A percentile compares a stretch with the other conserved stretches of the same genome.
phyloP scores from a whole-genome alignment of 768 basidiomycete species.

The Pilatotrama ljubarskyi region DNA sequence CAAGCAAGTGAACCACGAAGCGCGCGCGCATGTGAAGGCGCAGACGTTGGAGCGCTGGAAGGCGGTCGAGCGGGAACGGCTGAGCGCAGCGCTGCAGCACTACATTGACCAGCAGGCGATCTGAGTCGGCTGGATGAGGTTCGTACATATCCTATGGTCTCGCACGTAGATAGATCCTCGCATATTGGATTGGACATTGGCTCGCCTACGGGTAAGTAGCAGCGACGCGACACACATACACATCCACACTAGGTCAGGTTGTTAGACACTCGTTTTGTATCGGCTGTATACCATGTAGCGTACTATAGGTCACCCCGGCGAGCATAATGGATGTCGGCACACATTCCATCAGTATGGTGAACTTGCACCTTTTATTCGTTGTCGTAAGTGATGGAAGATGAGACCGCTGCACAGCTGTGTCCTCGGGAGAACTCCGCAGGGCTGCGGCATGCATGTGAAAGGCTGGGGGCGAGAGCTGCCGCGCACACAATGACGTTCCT shows the following conservation, averaged over 20 bases:
- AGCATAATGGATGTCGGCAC: neutral
- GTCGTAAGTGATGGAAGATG: neutral
- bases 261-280: conserved; percentile 14
- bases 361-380: neutral
- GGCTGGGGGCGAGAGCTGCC: neutral
- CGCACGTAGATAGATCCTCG: neutral
- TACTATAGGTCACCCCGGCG: conserved; percentile 8
- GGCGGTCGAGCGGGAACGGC: conserved; percentile 31
- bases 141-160: neutral
- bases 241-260: conserved; percentile 3
- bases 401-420: neutral
- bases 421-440: neutral
- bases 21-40: conserved; percentile 54
- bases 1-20: conserved; percentile 65
- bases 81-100: conserved; percentile 35
- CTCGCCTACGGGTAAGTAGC: neutral
- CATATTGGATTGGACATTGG: neutral
- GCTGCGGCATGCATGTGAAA: neutral
- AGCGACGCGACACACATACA: neutral
- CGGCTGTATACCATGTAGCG: conserved; percentile 21
- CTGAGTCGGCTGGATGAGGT: conserved; percentile 1
- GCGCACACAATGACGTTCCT: conserved; percentile 5
- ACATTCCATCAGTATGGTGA: neutral
- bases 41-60: conserved; percentile 60
- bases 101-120: conserved; percentile 35